These are phyloP conservation scores for Somion occarium DNA, from an alignment of 1,284 basidiomycete species.

Conservation along the genomic window DNA sequence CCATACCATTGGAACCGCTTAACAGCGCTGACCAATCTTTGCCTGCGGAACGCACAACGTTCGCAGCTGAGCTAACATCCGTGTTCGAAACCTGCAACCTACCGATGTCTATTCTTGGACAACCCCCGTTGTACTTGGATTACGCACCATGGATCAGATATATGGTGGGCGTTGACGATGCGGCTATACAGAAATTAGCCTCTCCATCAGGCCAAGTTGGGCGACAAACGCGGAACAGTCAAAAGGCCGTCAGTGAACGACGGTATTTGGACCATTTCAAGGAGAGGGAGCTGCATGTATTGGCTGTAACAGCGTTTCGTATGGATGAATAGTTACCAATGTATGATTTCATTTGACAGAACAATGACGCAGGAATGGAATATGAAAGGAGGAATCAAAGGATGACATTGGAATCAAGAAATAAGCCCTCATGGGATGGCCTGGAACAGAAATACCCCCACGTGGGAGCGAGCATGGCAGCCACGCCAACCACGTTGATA, in stretches of 20 bases:
- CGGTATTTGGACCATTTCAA: conserved; percentile 36
- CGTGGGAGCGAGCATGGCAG: conserved; percentile 26
- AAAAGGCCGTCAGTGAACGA: conserved; percentile 32
- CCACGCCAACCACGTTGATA: conserved; percentile 24
- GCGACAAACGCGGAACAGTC: conserved; percentile 55
- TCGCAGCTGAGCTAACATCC: neutral
- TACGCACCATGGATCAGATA: conserved; percentile 66
- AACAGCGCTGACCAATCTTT: neutral
- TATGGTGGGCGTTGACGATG: conserved; percentile 73
- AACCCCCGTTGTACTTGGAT: conserved; percentile 51
- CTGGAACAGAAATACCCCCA: conserved; percentile 22
- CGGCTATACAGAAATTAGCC: conserved; percentile 30
- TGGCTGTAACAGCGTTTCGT: conserved; percentile 25
- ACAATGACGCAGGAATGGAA: no score
- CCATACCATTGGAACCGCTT: neutral
- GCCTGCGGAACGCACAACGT: neutral
- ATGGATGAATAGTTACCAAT: neutral
- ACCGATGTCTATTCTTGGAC: neutral
- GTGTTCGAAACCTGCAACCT: neutral
- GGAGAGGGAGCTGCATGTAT: conserved; percentile 30
- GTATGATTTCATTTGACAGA: neutral
- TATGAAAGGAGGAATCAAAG: no score
- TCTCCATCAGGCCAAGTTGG: conserved; percentile 24
- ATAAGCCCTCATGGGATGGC: neutral
- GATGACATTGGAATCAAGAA: no score